These are phyloP conservation scores for Incumbomyces lentus DNA, from an alignment of 2,329 filamentous ascomycete genomes.

Conservation along the genomic window DNA sequence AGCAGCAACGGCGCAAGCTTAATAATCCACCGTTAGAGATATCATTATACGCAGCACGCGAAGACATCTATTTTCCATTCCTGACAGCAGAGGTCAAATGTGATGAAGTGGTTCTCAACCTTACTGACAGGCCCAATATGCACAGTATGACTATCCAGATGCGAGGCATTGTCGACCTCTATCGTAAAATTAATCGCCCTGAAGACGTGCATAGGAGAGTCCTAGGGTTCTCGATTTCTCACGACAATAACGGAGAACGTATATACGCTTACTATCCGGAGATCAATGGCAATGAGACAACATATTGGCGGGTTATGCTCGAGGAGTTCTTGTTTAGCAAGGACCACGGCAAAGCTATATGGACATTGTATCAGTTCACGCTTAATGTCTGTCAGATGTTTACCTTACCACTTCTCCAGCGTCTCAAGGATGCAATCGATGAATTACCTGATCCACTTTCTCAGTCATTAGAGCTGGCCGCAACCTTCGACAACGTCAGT, in stretches of 20 bases:
- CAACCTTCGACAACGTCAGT: conserved; percentile 6
- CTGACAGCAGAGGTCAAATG: no score
- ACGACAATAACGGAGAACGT: conserved; percentile 6
- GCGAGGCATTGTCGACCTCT: no score
- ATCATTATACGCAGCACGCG: no score
- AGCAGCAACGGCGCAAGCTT: no score
- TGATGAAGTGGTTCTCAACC: no score
- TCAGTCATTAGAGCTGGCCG: background rate
- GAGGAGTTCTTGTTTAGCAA: conserved; percentile 24
- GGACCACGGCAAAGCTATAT: conserved; percentile 26
- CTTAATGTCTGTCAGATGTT: conserved; percentile 28
- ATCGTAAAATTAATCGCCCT: no score
- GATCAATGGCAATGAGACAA: conserved; percentile 6
- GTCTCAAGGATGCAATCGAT: conserved; percentile 8
- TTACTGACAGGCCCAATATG: no score
- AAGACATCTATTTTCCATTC: no score
- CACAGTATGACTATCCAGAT: no score
- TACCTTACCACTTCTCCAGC: conserved; percentile 5
- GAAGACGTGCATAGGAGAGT: no score
- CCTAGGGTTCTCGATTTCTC: conserved; percentile 13
- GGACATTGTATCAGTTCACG: conserved; percentile 27
- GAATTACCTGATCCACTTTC: conserved; percentile 1
- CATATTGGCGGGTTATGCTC: conserved; percentile 24
- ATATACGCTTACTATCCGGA: conserved; percentile 12
- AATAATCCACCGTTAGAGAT: no score